A percentile compares a stretch with the other conserved stretches of the same genome.
Evolutionary conservation across 495 filamentous ascomycete species (phyloP).

Genomic region (Aspergillus hancockii): DNA sequence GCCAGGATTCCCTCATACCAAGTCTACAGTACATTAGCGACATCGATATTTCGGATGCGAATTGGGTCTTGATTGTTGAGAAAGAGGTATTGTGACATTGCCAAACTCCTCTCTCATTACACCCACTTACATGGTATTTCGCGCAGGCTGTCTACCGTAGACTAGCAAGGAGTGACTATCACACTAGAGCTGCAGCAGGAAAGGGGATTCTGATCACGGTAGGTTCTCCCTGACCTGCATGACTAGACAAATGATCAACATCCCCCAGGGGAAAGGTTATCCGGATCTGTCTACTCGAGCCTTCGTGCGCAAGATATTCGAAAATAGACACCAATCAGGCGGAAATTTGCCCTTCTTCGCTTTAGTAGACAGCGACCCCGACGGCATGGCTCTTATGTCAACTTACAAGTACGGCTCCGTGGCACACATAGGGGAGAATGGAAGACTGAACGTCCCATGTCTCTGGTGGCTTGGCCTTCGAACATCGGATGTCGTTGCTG

Average conservation of each 20-base stretch:
- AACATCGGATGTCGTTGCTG: slow-evolving; percentile 54
- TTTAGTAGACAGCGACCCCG: slow-evolving; percentile 83
- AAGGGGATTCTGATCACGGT: slow-evolving; percentile 72
- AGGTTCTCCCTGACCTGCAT: slow-evolving; percentile 16
- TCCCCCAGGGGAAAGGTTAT: slow-evolving; percentile 79
- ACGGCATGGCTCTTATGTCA: slow-evolving; percentile 82
- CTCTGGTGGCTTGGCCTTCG: slow-evolving; percentile 77
- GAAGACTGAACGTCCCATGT: slow-evolving; percentile 53
- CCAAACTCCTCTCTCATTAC: slow-evolving; percentile 13
- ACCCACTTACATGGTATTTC: background rate
- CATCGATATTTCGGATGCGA: slow-evolving; percentile 52
- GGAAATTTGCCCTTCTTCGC: slow-evolving; percentile 55
- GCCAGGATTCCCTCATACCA: slow-evolving; percentile 69
- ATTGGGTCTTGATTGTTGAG: slow-evolving; percentile 85
- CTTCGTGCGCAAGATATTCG: slow-evolving; percentile 51
- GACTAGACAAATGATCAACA: background rate
- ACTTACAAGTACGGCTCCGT: slow-evolving; percentile 86
- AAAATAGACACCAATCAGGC: slow-evolving; percentile 25
- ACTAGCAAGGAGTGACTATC: slow-evolving; percentile 56
- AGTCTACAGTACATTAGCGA: slow-evolving; percentile 50
- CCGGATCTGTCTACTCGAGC: slow-evolving; percentile 80
- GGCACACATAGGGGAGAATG: slow-evolving; percentile 69
- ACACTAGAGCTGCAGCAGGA: slow-evolving; percentile 49
- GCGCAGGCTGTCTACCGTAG: slow-evolving; percentile 77
- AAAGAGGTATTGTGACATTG: slow-evolving; percentile 72